These are phyloP conservation scores for Penicillium ucsense DNA, from an alignment of 495 filamentous ascomycete genomes.

Conservation along the genomic window DNA sequence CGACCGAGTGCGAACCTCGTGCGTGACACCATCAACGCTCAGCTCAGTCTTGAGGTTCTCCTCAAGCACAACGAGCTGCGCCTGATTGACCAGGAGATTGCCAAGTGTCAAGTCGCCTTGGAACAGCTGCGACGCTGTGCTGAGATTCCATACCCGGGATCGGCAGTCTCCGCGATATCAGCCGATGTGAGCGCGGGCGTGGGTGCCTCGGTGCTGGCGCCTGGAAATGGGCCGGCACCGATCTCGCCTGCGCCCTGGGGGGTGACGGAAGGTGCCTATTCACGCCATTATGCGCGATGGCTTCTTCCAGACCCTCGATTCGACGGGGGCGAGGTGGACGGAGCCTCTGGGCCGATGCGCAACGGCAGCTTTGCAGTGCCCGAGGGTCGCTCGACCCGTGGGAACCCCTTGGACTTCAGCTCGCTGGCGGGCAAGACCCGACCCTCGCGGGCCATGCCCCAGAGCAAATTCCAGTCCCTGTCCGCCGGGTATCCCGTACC, in stretches of 20 bases:
- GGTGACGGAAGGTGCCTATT: slow-evolving; percentile 83
- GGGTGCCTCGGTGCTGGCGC: slow-evolving; percentile 53
- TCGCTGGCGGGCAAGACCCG: slow-evolving; percentile 50
- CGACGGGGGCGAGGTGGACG: slow-evolving; percentile 51
- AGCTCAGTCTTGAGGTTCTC: slow-evolving; percentile 85
- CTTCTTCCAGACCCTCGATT: slow-evolving; percentile 82
- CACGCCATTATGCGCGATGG: slow-evolving; percentile 90
- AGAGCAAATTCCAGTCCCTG: slow-evolving; percentile 59
- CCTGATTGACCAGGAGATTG: slow-evolving; percentile 90
- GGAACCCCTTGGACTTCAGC: slow-evolving; percentile 52
- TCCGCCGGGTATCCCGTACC: slow-evolving; percentile 60
- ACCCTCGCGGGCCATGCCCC: slow-evolving; percentile 46
- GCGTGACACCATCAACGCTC: slow-evolving; percentile 66
- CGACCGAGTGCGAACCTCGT: slow-evolving; percentile 31
- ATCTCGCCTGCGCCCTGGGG: slow-evolving; percentile 74
- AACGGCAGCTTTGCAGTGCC: slow-evolving; percentile 25
- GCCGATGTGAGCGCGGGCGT: slow-evolving; percentile 59
- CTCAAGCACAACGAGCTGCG: slow-evolving; percentile 91
- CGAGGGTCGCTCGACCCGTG: slow-evolving; percentile 65
- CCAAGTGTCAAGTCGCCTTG: slow-evolving; percentile 89
- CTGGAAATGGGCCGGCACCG: slow-evolving; percentile 46
- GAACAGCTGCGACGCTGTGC: slow-evolving; percentile 90
- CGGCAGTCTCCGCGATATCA: slow-evolving; percentile 48
- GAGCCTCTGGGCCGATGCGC: slow-evolving; percentile 17
- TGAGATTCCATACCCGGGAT: slow-evolving; percentile 77